Evolutionary conservation across 129 eudicot genomes (phyloP), one percentile per base, ranked within the genome.

Genomic region (Logfia minima): DNA sequence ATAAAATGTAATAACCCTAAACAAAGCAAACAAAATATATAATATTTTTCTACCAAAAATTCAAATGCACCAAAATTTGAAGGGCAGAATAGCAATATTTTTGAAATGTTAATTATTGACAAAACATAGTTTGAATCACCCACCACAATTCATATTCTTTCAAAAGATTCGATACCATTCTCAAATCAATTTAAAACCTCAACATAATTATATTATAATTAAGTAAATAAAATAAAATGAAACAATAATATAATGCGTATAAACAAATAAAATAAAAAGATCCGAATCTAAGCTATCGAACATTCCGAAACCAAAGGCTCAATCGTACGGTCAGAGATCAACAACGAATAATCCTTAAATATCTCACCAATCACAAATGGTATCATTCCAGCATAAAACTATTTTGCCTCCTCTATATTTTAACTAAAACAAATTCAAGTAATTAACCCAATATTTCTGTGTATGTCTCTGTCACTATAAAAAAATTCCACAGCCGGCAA

Each of bases 231-330:
- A 16, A 69, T 8, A 2, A 43, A 26, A 55, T 23, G 13, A 14
- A 29, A 55, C 6, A 19, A 56, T 3, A 52, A 10, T 8, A 11
- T 3, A 52, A 11, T 53, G 75, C 18, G 77, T 61, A 16, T 55
- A 37, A 58, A 39, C 17, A 74, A 19, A 14, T 9, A 59, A 58
- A 74, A 7, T 22, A 59, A 68, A 65, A 87, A 87, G 85, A 87
- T 85, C 81, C 96, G 92, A 90, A 90, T 85, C 90, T 87, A 5
- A 35, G 29, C 48, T 3, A 83, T 35, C 32, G 96, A 85, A 85
- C 90, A 85, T 90, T 90, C 90, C 79, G 37, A 48, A 61, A 2
- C 55, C 66, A 3, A 45, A 51, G 1, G 19, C 61, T 78, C 45
- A 34, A 87, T 83, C 90, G 75, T 48, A 87, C 87, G 96, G 88